phyloP scores from a whole-genome alignment of 495 filamentous ascomycete genomes.

The Choiromyces venosus region DNA sequence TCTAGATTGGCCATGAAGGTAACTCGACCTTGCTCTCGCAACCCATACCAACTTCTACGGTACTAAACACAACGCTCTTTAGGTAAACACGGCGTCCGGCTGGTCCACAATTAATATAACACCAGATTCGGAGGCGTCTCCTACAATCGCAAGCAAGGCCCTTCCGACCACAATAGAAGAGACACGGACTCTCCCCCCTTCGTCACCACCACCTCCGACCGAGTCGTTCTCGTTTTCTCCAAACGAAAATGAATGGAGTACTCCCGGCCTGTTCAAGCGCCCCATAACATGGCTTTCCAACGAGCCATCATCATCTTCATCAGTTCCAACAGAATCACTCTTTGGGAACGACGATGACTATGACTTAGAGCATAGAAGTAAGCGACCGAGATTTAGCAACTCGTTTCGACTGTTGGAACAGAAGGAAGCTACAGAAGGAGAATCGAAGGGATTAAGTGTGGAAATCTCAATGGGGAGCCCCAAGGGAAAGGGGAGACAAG shows the following conservation, averaged over 20 bases:
- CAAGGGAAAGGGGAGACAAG: slow-evolving; percentile 5
- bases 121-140: slow-evolving; percentile 7
- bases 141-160: neutral
- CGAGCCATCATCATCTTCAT: slow-evolving; percentile 6
- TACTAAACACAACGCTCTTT: neutral
- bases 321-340: slow-evolving; percentile 47
- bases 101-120: slow-evolving; percentile 27
- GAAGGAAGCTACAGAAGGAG: slow-evolving; percentile 14
- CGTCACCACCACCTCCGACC: neutral
- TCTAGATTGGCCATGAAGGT: slow-evolving; percentile 38
- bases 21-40: slow-evolving; percentile 1
- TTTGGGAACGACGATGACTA: slow-evolving; percentile 66
- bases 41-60: neutral
- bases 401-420: slow-evolving; percentile 31
- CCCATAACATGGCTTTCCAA: slow-evolving; percentile 15
- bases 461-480: slow-evolving; percentile 2
- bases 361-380: slow-evolving; percentile 59
- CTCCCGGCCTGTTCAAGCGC: slow-evolving; percentile 29
- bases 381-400: slow-evolving; percentile 64
- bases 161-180: neutral
- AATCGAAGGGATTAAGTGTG: slow-evolving; percentile 10
- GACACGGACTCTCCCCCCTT: neutral
- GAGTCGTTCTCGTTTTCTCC: slow-evolving; percentile 23
- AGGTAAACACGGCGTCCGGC: slow-evolving; percentile 27
- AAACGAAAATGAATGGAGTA: slow-evolving; percentile 30